Evolutionary conservation across 257 asterid species (phyloP), one percentile per base, ranked within the genome.

Genomic region (Datura wrightii): DNA sequence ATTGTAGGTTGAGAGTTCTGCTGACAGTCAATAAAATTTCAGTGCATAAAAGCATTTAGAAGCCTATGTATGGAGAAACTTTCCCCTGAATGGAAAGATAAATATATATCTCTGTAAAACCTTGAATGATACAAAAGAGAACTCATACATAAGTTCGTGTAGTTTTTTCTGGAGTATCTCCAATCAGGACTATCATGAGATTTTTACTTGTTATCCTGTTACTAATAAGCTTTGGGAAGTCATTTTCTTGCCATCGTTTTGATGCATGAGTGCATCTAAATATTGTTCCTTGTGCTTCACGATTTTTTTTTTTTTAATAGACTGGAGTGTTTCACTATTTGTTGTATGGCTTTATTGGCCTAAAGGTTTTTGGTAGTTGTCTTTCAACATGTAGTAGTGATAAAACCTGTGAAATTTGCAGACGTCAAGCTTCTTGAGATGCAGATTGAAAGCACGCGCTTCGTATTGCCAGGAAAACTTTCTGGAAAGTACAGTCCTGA

Each of bases 381-480:
- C 65, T 79, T 76, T 84, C 81, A 60, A 76, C 46, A 76, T 31
- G 72, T 79, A 39, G 56, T 76, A 39, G 34, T 65, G 48, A n/a
- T 37, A 53, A 82, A 54, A 81, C 15, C 24, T 86, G 8, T 86
- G 86, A 84, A 56, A 88, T 36, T 88, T 88, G 85, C 94, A 96
- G 99, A 91, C 86, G 62, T 87, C 72, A 86, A 93, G 87, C 82
- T 83, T 87, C 91, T 93, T 13, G 92, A 88, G 90, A 86, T 84
- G 94, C 97, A 90, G 70, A 87, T 94, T 65, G 94, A 89, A 91
- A 91, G 92, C 85, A 84, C 93, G 65, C 97, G 91, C 80, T 89
- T 89, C 71, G 92, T 94, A 97, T 87, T 87, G 52, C 95, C 94
- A 55, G 92, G 92, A 88, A 94, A 89, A 85, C 79, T 86, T 86